Percentiles rank a stretch among this genome's conserved stretches.
Evolutionary conservation across 495 filamentous ascomycete genomes (phyloP).

Genomic region (Paragyromitra xinjiangensis): DNA sequence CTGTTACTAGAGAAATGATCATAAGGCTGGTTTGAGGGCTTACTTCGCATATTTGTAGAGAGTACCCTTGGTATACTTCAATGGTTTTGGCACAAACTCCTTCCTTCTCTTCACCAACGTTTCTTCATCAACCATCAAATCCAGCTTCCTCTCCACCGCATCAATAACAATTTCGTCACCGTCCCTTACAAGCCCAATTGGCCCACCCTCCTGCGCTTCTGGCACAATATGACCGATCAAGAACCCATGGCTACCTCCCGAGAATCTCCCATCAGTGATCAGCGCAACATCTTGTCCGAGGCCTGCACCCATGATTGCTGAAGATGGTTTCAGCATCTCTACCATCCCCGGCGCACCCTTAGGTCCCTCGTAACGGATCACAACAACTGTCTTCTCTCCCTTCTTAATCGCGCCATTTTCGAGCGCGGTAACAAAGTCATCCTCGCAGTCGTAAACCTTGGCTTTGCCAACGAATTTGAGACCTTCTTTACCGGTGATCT

Average conservation of each 20-base stretch:
- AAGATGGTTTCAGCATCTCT: slow-evolving; percentile 85
- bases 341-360: slow-evolving; percentile 86
- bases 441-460: slow-evolving; percentile 84
- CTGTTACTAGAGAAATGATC: neutral
- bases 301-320: slow-evolving; percentile 85
- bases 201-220: slow-evolving; percentile 71
- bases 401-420: slow-evolving; percentile 87
- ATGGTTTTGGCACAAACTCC: slow-evolving; percentile 71
- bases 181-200: slow-evolving; percentile 68
- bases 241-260: slow-evolving; percentile 80
- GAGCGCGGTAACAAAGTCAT: slow-evolving; percentile 78
- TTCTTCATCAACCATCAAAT: slow-evolving; percentile 67
- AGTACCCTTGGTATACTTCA: slow-evolving; percentile 76
- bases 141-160: slow-evolving; percentile 71
- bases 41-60: slow-evolving; percentile 77
- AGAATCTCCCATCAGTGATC: slow-evolving; percentile 80
- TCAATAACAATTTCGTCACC: slow-evolving; percentile 77
- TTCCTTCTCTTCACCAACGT: slow-evolving; percentile 73
- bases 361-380: slow-evolving; percentile 94
- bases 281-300: slow-evolving; percentile 83
- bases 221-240: slow-evolving; percentile 90
- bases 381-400: slow-evolving; percentile 96
- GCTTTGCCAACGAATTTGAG: slow-evolving; percentile 86
- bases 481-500: slow-evolving; percentile 98
- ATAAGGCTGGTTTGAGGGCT: slow-evolving; percentile 48